Conservation (phyloP, 2,329 filamentous ascomycete species). For the Fusarium torulosum region DNA sequence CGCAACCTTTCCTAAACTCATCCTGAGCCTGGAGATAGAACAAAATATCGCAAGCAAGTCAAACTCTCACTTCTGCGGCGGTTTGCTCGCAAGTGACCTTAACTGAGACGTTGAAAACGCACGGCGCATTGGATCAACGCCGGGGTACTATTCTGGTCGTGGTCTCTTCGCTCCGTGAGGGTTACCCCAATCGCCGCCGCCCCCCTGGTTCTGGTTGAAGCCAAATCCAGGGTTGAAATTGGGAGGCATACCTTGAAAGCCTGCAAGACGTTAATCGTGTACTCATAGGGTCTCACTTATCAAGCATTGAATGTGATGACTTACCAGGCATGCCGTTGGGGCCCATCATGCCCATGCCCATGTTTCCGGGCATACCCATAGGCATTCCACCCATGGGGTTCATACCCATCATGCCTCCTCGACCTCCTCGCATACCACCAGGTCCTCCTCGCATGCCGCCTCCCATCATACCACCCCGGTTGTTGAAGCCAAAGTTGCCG, state of each 20-base stretch:
- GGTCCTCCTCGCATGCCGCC: slow-evolving; percentile 62
- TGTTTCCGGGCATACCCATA: slow-evolving; percentile 70
- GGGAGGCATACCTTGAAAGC: slow-evolving; percentile 76
- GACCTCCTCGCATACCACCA: slow-evolving; percentile 61
- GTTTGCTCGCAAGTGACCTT: not conserved
- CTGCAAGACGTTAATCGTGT: slow-evolving; percentile 53
- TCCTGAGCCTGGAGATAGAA: slow-evolving; percentile 5
- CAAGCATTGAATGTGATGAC: slow-evolving; percentile 12
- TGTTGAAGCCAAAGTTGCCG: slow-evolving; percentile 63
- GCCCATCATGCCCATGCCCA: slow-evolving; percentile 69
- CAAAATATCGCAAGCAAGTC: slow-evolving; percentile 5
- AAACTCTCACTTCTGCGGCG: slow-evolving; percentile 1
- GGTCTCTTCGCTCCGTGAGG: slow-evolving; percentile 85
- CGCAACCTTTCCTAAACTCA: slow-evolving; percentile 13
- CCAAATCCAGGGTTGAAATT: slow-evolving; percentile 79
- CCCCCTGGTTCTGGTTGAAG: slow-evolving; percentile 67
- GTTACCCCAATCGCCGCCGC: slow-evolving; percentile 75
- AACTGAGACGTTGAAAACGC: not conserved
- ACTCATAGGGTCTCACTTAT: not conserved
- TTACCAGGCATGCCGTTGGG: slow-evolving; percentile 58
- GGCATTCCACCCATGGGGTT: slow-evolving; percentile 61
- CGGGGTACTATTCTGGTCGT: slow-evolving; percentile 70
- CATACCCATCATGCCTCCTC: slow-evolving; percentile 66
- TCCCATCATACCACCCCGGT: slow-evolving; percentile 61
- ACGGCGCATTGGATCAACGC: slow-evolving; percentile 1